phyloP scores from a whole-genome alignment of 805 yeast species.

The Candida incommunis region DNA sequence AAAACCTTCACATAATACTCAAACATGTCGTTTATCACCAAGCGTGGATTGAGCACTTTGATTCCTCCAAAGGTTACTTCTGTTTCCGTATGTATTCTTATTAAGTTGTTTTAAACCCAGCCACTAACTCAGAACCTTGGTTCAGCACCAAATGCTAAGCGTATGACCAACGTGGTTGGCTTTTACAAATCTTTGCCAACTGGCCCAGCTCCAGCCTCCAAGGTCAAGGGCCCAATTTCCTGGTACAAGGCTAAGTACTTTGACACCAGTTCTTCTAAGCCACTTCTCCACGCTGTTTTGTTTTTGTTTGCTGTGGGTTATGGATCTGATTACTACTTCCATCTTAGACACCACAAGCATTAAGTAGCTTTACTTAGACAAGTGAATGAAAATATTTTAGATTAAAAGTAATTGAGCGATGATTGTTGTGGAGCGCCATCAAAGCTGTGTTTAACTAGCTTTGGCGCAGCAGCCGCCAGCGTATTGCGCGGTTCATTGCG shows the following conservation, averaged over 20 bases:
- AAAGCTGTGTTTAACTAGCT: too few relatives aligned
- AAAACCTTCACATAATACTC: constrained; percentile 1
- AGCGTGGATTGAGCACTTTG: constrained; percentile 88
- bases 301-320: constrained; percentile 66
- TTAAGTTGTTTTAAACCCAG: background rate
- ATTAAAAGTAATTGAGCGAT: too few relatives aligned
- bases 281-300: constrained; percentile 49
- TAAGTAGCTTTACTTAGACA: too few relatives aligned
- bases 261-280: constrained; percentile 19
- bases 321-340: constrained; percentile 88
- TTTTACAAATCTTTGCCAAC: constrained; percentile 95
- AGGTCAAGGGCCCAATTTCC: constrained; percentile 30
- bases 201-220: constrained; percentile 69
- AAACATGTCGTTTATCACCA: constrained; percentile 68
- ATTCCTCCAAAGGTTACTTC: constrained; percentile 99
- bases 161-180: constrained; percentile 87
- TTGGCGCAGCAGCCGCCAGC: too few relatives aligned
- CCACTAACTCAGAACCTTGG: constrained; percentile 55
- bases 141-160: constrained; percentile 90
- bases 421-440: too few relatives aligned
- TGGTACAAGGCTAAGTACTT: constrained; percentile 68
- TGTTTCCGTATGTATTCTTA: constrained; percentile 51
- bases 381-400: constrained; percentile 1
- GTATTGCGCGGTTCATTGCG: too few relatives aligned
- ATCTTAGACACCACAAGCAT: constrained; percentile 27